These are phyloP conservation scores for Epichloe glyceriae DNA, from an alignment of 2,329 filamentous ascomycete genomes.

Conservation along the genomic window DNA sequence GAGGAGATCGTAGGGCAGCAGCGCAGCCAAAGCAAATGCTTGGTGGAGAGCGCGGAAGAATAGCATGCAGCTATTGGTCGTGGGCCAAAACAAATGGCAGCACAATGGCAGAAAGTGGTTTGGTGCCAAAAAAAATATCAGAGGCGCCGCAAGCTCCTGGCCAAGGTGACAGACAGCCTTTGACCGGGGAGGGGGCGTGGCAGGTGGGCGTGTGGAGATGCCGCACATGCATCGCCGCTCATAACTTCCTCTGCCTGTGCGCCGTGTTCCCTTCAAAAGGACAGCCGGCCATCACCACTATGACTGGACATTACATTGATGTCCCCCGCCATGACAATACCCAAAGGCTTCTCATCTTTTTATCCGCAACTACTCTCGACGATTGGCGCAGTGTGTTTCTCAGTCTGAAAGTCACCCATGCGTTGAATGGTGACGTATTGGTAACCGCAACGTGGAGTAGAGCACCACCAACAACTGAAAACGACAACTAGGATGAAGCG, in stretches of 20 bases:
- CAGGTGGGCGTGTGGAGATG: background rate
- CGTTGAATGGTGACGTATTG: background rate
- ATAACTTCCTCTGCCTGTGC: no score
- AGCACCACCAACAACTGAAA: background rate
- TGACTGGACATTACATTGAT: no score
- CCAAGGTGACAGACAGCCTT: background rate
- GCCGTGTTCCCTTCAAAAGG: no score
- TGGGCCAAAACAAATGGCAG: slow-evolving; percentile 16
- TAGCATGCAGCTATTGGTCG: slow-evolving; percentile 15
- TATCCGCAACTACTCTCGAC: no score
- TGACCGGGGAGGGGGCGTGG: background rate
- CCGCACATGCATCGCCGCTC: background rate
- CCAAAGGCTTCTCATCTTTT: no score
- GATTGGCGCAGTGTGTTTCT: no score
- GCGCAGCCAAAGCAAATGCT: slow-evolving; percentile 3
- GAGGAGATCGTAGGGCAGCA: slow-evolving; percentile 5
- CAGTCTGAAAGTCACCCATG: background rate
- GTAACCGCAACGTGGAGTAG: background rate
- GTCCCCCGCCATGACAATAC: no score
- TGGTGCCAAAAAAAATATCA: background rate
- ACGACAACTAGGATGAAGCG: slow-evolving; percentile 15
- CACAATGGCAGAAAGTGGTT: slow-evolving; percentile 6
- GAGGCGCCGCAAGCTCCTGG: background rate
- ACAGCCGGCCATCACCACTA: no score
- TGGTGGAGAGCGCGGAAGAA: slow-evolving; percentile 10